Conservation (phyloP, 331 rosid species). For the Telfairia occidentalis region DNA sequence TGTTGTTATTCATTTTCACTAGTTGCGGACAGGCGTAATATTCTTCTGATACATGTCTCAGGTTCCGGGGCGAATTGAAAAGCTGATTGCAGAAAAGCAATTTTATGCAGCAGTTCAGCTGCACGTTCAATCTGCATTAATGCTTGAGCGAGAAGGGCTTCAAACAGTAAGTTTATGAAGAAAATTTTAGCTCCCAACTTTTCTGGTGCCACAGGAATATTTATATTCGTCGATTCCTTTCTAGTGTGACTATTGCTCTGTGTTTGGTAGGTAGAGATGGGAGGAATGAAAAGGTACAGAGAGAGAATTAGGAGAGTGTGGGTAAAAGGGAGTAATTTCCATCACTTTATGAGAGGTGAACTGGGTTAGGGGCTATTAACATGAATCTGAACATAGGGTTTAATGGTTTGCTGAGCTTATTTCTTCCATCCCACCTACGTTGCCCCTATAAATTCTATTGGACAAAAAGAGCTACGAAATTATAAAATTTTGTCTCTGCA, state of each 20-base stretch:
- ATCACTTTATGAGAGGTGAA: background rate
- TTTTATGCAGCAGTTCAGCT: conserved; percentile 93
- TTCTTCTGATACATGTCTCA: conserved; percentile 26
- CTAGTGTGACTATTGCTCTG: background rate
- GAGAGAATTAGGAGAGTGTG: background rate
- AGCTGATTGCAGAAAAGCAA: conserved; percentile 82
- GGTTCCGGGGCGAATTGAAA: conserved; percentile 94
- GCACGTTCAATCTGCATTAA: conserved; percentile 72
- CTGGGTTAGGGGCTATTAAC: background rate
- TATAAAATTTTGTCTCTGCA: too few species aligned
- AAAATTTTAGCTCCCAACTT: conserved; percentile 16
- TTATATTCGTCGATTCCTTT: background rate
- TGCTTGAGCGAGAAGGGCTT: conserved; percentile 97
- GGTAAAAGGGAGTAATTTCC: background rate
- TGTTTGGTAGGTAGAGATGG: background rate
- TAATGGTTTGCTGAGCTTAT: background rate
- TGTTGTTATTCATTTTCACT: conserved; percentile 6
- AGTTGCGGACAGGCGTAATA: conserved; percentile 20
- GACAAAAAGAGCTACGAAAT: too few species aligned
- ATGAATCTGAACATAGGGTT: background rate
- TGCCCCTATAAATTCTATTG: background rate
- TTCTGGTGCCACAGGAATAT: conserved; percentile 3
- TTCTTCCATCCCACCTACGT: background rate
- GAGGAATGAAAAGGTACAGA: background rate
- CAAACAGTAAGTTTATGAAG: conserved; percentile 54